Base-by-base conservation (phyloP, 2,329 filamentous ascomycete genomes). In the Aspergillus luchuensis region DNA sequence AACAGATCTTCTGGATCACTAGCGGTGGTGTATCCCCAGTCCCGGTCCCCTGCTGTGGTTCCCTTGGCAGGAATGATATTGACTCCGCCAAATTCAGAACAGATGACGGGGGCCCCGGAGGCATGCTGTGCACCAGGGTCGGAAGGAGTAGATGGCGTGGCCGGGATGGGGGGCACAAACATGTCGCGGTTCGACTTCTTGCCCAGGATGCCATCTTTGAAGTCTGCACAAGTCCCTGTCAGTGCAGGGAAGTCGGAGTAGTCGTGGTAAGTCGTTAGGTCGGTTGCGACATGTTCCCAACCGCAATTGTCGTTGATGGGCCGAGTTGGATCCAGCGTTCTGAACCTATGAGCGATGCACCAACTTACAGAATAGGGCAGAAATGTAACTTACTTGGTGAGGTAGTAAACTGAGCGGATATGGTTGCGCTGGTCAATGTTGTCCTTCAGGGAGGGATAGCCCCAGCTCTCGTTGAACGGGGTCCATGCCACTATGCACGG, bases 281-380 rank as follows among this genome's bases (percentile, higher is more conserved):
- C 87, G 0, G 85, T 87, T 10, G 79, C 67, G 5, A 89, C 86
- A 63, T 89, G 87, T 68, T 90, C 87, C 88, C 88, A 90, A 36
- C 88, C 88, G 65, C 87, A 90, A 72, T 90, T 90, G 72, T 90
- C 87, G 68, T 90, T 90, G 68, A 90, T 81, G 15, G 86, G 86
- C 5, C 88, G 77, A 0, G 84, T 88, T 1, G 84, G 80, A 64
- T 90, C 88, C 2, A 90, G 79, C 0, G 81, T 80, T 68, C 78
- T 78, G 50, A 47, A 5, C 38, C 13, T 5, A 52, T 23, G 8
- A 21, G 8, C 15, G 33, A 43, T 13, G 2, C 7, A 11, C 1
- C 5, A 4, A 3, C 8, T 11, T 5, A 15, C n/a, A 30, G n/a
- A 3, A 43, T 17, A 8, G 3, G 17, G 17, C 17, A 19, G 17